Conservation (phyloP, 192 early-diverging fungal species). For the Lobosporangium transversale region DNA sequence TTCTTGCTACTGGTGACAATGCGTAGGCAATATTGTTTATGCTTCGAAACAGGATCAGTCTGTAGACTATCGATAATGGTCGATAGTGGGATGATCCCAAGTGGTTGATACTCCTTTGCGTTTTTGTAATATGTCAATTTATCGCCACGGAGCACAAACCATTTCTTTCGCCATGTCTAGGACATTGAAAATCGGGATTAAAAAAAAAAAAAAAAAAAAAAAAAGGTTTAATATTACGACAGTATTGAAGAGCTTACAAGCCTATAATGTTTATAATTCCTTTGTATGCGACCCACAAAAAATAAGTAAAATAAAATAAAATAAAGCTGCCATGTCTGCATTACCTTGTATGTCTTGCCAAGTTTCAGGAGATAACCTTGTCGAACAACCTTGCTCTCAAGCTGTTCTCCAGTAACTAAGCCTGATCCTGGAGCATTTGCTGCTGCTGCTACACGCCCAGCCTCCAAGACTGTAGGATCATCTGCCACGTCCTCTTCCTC, state of each 20-base stretch:
- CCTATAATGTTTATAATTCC: too few species aligned
- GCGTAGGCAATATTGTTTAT: constrained; percentile 63
- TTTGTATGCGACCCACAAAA: too few species aligned
- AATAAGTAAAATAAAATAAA: too few species aligned
- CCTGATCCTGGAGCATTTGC: constrained; percentile 48
- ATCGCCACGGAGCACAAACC: constrained; percentile 69
- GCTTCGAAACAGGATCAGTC: constrained; percentile 62
- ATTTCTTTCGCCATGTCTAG: constrained; percentile 69
- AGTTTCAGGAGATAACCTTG: constrained; percentile 65
- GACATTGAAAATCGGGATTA: constrained; percentile 7
- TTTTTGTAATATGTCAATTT: constrained; percentile 70
- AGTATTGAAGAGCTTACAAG: too few species aligned
- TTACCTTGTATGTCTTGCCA: constrained; percentile 61
- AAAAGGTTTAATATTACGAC: too few species aligned
- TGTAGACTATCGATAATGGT: constrained; percentile 65
- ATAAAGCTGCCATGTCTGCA: too few species aligned
- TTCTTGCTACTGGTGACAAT: constrained; percentile 64
- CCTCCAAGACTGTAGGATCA: constrained; percentile 30
- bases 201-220: constrained; percentile 5
- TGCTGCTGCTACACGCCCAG: constrained; percentile 39
- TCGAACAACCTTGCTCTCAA: constrained; percentile 57
- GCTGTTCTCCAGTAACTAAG: constrained; percentile 53
- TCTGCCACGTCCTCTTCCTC: constrained; percentile 44
- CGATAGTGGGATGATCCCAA: constrained; percentile 58
- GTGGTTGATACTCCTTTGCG: constrained; percentile 64